Percentiles rank a stretch among this genome's conserved stretches.
phyloP scores from a whole-genome alignment of 2,329 filamentous ascomycete genomes.

The Phaeosphaeriaceae sp. region DNA sequence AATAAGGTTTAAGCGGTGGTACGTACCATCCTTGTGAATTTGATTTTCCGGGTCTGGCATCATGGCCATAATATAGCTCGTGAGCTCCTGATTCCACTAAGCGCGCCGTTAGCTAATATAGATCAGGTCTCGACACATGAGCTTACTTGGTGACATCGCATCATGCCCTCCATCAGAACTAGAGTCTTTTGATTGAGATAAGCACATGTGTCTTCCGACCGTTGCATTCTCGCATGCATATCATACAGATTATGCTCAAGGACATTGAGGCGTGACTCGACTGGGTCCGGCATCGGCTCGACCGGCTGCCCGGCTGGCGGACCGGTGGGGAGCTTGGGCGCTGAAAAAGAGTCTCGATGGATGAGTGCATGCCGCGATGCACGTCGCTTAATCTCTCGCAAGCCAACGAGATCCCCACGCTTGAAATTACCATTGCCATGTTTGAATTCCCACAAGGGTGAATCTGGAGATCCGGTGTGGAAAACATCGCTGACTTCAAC shows the following conservation, averaged over 20 bases:
- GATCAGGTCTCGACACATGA: constrained; percentile 20
- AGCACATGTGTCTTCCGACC: constrained; percentile 82
- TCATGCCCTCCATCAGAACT: constrained; percentile 79
- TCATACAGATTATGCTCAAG: constrained; percentile 87
- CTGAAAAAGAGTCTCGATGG: constrained; percentile 84
- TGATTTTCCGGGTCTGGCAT: constrained; percentile 77
- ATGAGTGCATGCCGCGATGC: constrained; percentile 93
- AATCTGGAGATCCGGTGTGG: constrained; percentile 91
- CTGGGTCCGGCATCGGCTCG: constrained; percentile 79
- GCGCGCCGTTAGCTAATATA: constrained; percentile 30
- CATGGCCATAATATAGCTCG: constrained; percentile 74
- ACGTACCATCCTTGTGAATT: constrained; percentile 81
- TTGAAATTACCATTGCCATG: constrained; percentile 98
- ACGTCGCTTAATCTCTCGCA: constrained; percentile 93
- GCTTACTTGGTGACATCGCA: constrained; percentile 70
- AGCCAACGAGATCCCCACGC: constrained; percentile 85
- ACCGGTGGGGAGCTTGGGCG: constrained; percentile 69
- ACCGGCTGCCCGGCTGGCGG: constrained; percentile 86
- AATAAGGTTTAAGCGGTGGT: constrained; percentile 28
- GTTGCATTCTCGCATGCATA: constrained; percentile 73
- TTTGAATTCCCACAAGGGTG: constrained; percentile 97
- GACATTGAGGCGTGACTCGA: constrained; percentile 74
- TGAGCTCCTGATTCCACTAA: constrained; percentile 84
- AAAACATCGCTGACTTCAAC: constrained; percentile 92
- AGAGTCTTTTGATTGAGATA: constrained; percentile 83